These are phyloP conservation scores for Pseudopyricularia cyperi DNA, from an alignment of 2,329 filamentous ascomycete species.

Conservation along the genomic window DNA sequence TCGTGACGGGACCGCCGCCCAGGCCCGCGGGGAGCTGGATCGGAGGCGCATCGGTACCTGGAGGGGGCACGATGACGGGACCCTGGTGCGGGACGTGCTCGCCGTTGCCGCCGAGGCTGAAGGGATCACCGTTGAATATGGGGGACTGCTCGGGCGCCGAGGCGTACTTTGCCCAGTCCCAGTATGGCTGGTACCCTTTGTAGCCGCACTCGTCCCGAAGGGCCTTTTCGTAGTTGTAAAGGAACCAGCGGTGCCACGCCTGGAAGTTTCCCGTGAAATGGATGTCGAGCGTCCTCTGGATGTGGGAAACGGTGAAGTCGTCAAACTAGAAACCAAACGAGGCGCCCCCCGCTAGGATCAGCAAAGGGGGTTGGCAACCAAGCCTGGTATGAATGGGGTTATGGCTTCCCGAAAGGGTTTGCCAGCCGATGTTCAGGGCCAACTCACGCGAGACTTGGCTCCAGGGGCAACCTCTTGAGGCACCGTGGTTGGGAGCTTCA, in stretches of 20 bases:
- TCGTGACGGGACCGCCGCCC: slow-evolving; percentile 37
- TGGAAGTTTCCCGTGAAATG: slow-evolving; percentile 17
- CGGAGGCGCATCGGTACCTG: slow-evolving; percentile 12
- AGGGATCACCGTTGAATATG: slow-evolving; percentile 36
- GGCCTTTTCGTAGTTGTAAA: slow-evolving; percentile 17
- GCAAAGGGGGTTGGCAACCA: no score
- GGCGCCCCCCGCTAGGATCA: background rate
- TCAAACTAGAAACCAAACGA: slow-evolving; percentile 17
- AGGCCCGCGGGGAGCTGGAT: slow-evolving; percentile 23
- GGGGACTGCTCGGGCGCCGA: slow-evolving; percentile 28
- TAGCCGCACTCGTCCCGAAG: slow-evolving; percentile 17
- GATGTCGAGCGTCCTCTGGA: slow-evolving; percentile 26
- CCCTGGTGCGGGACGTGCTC: slow-evolving; percentile 18
- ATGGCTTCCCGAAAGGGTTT: no score
- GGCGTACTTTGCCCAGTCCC: slow-evolving; percentile 35
- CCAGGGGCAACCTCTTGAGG: slow-evolving; percentile 17
- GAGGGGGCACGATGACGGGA: slow-evolving; percentile 14
- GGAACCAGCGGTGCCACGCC: slow-evolving; percentile 21
- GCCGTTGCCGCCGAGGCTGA: slow-evolving; percentile 32
- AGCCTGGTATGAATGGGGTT: no score
- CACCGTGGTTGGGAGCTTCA: slow-evolving; percentile 15
- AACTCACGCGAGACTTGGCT: slow-evolving; percentile 15
- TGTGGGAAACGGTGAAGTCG: slow-evolving; percentile 35
- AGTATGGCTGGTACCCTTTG: slow-evolving; percentile 21
- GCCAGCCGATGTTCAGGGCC: no score